phyloP scores from a whole-genome alignment of 352 stramenopile genomes.

The Pythium apleroticum region DNA sequence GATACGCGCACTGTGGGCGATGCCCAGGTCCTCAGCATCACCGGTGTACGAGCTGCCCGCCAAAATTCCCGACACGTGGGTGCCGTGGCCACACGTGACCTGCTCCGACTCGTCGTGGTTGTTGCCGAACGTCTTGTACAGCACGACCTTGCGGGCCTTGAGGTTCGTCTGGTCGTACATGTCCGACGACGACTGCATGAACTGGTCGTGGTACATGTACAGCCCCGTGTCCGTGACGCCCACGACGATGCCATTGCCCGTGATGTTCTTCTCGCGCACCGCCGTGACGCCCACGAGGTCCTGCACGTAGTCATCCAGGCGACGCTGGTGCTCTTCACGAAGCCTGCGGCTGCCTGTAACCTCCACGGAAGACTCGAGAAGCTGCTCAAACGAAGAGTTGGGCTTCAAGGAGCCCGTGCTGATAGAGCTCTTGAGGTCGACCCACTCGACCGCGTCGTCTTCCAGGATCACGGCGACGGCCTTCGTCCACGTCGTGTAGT shows the following conservation, averaged over 20 bases:
- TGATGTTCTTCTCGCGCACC: constrained; percentile 68
- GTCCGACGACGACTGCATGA: constrained; percentile 50
- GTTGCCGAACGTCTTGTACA: constrained; percentile 81
- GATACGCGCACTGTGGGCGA: constrained; percentile 76
- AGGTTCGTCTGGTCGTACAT: constrained; percentile 62
- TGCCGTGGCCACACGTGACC: constrained; percentile 80
- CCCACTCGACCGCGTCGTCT: constrained; percentile 66
- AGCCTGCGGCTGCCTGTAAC: background rate
- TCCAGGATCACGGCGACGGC: constrained; percentile 48
- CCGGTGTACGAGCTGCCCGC: constrained; percentile 57
- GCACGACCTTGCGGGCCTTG: constrained; percentile 74
- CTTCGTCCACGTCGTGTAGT: constrained; percentile 61
- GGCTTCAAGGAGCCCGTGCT: constrained; percentile 36
- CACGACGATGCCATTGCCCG: constrained; percentile 58
- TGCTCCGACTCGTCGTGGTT: constrained; percentile 60
- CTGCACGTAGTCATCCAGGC: constrained; percentile 55
- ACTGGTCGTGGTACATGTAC: constrained; percentile 81
- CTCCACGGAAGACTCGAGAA: constrained; percentile 23
- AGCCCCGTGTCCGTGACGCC: constrained; percentile 76
- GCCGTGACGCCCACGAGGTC: constrained; percentile 52
- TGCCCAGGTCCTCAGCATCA: constrained; percentile 50
- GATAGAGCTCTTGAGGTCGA: constrained; percentile 58
- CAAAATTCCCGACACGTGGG: constrained; percentile 83
- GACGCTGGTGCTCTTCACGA: constrained; percentile 21
- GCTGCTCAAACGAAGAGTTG: constrained; percentile 43